Base-by-base conservation (phyloP, 768 basidiomycete species). In the Boletus coccyginus region DNA sequence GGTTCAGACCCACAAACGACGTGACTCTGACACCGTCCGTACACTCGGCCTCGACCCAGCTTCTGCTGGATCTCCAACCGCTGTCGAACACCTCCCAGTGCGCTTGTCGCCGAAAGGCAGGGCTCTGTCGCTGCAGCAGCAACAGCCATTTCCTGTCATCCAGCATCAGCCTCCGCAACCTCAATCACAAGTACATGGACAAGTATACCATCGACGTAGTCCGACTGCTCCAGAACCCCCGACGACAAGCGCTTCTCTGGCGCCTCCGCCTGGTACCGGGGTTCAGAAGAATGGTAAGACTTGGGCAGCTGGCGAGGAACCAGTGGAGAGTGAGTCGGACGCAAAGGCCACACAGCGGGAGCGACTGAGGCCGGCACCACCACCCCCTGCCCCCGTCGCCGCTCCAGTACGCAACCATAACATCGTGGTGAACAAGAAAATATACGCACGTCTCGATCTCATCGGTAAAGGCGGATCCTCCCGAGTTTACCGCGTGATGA, bases 381-480 rank as follows among this genome's bases (percentile, higher is more conserved):
- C 77, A 29, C 69, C 73, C 32, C 68, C 75, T 36, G 59, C 68
- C 21, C 68, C 63, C 31, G 56, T 64, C 14, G 53, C 62, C 2
- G 62, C 43, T 44, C 67, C 76, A 3, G 55, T 75, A 56, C 76
- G 78, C 29, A 77, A 78, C 52, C 72, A 74, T 61, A 72, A 74
- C 39, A 73, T 71, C 39, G 65, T 70, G 45, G 70, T 71, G 11
- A 95, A 95, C 77, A 90, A 86, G 69, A 88, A 85, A 64, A 72
- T 80, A 0, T 98, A 98, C 60, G 87, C 87, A 31, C 86, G 92
- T 3, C 79, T 98, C 3, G 92, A 94, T 67, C 78, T 92, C 74
- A 86, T 98, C 52, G 96, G 96, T 40, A 92, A 88, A 66, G 96
- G 96, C 42, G 96, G 96, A 0, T 89, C 94, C 10, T 97, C 94